Conservation (phyloP, 2,329 filamentous ascomycete species). For the Mycosphaerella sp. region DNA sequence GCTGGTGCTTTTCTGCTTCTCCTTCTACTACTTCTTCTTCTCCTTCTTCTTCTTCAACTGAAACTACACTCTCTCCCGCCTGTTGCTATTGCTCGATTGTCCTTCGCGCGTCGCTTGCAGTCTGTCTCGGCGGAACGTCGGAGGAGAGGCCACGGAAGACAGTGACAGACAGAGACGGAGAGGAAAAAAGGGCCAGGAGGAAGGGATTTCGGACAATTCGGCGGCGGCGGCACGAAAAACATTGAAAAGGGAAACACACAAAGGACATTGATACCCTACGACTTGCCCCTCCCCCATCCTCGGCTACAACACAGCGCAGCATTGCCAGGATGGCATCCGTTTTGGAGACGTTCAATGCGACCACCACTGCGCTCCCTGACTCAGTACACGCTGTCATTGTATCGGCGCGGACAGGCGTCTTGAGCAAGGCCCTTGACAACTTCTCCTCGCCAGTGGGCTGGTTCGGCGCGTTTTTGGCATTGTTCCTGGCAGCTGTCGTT, state of each 20-base stretch:
- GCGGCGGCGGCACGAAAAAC: neutral
- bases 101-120: too few species aligned
- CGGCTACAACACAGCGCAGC: neutral
- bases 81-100: too few species aligned
- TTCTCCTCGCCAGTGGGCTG: conserved; percentile 42
- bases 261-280: neutral
- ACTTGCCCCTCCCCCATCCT: neutral
- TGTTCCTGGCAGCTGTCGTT: conserved; percentile 64
- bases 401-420: conserved; percentile 48
- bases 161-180: neutral
- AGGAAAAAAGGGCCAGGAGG: neutral
- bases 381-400: conserved; percentile 59
- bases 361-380: conserved; percentile 24
- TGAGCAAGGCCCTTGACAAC: conserved; percentile 52
- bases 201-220: neutral
- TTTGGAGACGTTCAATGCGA: conserved; percentile 32
- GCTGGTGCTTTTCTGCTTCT: neutral
- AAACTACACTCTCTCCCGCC: too few species aligned
- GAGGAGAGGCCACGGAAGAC: neutral
- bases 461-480: conserved; percentile 62
- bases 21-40: neutral
- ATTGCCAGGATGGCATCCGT: conserved; percentile 27
- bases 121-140: neutral
- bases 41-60: neutral
- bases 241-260: neutral